Evolutionary conservation across 2,329 filamentous ascomycete species (phyloP).

Genomic region (Neospermospora avenae): DNA sequence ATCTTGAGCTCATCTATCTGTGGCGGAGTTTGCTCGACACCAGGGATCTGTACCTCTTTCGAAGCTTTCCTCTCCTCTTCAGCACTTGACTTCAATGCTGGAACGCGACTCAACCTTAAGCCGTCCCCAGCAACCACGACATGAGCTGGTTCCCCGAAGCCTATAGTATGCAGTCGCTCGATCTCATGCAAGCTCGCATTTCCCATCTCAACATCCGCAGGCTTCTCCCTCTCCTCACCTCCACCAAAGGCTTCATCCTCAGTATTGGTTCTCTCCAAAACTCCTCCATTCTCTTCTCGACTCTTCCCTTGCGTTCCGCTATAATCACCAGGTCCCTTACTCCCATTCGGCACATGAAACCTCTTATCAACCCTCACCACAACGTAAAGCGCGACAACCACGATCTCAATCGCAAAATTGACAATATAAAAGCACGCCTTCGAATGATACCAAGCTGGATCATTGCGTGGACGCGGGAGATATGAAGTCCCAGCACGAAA

Average conservation of each 20-base stretch:
- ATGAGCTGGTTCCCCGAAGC: background rate
- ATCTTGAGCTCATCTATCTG: background rate
- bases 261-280: conserved; percentile 12
- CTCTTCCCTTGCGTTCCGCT: conserved; percentile 8
- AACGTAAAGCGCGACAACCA: conserved; percentile 66
- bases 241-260: conserved; percentile 22
- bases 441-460: conserved; percentile 67
- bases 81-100: background rate
- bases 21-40: background rate
- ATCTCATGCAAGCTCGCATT: background rate
- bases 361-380: conserved; percentile 68
- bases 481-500: conserved; percentile 59
- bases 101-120: background rate
- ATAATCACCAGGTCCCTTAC: conserved; percentile 52
- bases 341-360: conserved; percentile 72
- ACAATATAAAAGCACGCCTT: conserved; percentile 77
- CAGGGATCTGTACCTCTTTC: background rate
- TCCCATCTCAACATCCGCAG: conserved; percentile 6
- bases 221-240: background rate
- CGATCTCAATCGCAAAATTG: conserved; percentile 71
- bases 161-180: background rate
- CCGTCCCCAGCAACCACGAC: background rate
- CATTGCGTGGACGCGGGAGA: conserved; percentile 41
- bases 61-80: background rate
- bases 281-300: background rate